Evolutionary conservation across 345 rosid genomes (phyloP).

Genomic region (Corchorus olitorius): DNA sequence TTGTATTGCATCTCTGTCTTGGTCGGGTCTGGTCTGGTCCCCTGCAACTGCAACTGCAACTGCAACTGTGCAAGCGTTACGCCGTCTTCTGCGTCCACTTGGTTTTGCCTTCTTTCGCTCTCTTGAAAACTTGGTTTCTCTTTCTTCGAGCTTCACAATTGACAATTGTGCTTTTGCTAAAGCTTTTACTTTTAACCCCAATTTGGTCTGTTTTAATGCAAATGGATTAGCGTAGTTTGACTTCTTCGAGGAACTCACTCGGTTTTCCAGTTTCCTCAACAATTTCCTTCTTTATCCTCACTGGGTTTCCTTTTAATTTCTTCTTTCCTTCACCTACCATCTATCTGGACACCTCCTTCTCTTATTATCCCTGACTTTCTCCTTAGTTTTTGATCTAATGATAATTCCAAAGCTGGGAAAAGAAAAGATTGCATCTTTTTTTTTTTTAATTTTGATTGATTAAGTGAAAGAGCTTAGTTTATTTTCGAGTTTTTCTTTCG

Average conservation of each 20-base stretch:
- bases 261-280: constrained; percentile 20
- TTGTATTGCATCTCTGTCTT: neutral
- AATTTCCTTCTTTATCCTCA: constrained; percentile 11
- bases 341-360: no score
- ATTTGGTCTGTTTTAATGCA: constrained; percentile 22
- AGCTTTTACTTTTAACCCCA: neutral
- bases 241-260: constrained; percentile 22
- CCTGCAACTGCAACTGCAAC: constrained; percentile 20
- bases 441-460: no score
- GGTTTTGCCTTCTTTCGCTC: constrained; percentile 20
- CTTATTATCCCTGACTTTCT: constrained; percentile 1
- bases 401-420: constrained; percentile 23
- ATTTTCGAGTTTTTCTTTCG: neutral
- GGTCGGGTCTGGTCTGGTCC: constrained; percentile 19
- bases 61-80: constrained; percentile 23
- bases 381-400: constrained; percentile 25
- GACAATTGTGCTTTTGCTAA: constrained; percentile 6
- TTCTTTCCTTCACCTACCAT: neutral
- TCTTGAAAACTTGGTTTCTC: constrained; percentile 19
- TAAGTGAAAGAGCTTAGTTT: neutral
- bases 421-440: neutral
- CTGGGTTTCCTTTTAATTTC: neutral
- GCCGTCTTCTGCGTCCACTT: constrained; percentile 32
- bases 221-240: constrained; percentile 31
- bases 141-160: constrained; percentile 21